These are phyloP conservation scores for Gynandropsis gynandra DNA, from an alignment of 345 rosid genomes.

Conservation along the genomic window DNA sequence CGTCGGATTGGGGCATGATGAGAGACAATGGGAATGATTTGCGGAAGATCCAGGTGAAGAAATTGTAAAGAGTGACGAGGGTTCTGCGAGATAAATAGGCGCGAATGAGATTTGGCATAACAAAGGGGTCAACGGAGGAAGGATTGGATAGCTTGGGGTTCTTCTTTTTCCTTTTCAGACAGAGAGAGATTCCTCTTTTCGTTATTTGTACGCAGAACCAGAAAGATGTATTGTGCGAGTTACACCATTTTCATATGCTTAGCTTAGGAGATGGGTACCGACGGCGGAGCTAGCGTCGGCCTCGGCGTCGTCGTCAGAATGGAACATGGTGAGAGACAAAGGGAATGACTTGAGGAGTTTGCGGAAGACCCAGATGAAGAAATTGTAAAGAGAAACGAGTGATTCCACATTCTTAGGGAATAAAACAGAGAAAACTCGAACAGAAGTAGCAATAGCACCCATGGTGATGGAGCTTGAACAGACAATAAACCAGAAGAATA, in stretches of 20 bases:
- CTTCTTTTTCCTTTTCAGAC: no score
- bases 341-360: not conserved
- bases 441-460: no score
- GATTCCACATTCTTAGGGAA: no score
- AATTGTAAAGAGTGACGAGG: slow-evolving; percentile 22
- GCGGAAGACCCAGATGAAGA: slow-evolving; percentile 13
- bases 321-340: slow-evolving; percentile 21
- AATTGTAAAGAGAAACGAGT: slow-evolving; percentile 12
- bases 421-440: no score
- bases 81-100: slow-evolving; percentile 27
- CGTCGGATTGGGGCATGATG: slow-evolving; percentile 27
- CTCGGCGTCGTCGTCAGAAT: slow-evolving; percentile 22
- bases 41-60: slow-evolving; percentile 21
- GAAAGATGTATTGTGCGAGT: no score
- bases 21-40: slow-evolving; percentile 18
- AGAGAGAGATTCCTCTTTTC: not conserved
- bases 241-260: no score
- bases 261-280: slow-evolving; percentile 64
- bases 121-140: slow-evolving; percentile 12
- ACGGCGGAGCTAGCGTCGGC: slow-evolving; percentile 32
- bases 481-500: no score
- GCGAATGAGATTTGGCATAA: slow-evolving; percentile 28
- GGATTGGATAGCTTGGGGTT: slow-evolving; percentile 2
- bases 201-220: slow-evolving; percentile 27
- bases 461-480: no score